Conservation (phyloP, 1,139 yeast genomes). For the Keqinozyma sinolaborantium region DNA sequence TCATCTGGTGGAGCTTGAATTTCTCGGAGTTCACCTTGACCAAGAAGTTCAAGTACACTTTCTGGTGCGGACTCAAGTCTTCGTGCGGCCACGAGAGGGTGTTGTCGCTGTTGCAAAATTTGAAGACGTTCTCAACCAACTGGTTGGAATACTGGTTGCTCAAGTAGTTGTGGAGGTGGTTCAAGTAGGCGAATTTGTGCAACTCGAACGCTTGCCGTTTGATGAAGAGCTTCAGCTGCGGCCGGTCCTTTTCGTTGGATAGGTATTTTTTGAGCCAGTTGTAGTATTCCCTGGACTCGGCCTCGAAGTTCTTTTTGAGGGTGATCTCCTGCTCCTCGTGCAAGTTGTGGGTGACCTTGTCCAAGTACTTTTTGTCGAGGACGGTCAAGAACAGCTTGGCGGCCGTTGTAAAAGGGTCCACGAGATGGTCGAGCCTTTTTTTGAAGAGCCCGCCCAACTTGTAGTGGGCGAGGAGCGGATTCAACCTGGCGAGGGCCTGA, state of each 20-base stretch:
- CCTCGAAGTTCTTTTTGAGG: constrained; percentile 59
- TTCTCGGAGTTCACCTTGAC: constrained; percentile 43
- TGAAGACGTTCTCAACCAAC: constrained; percentile 37
- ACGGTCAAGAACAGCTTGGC: constrained; percentile 28
- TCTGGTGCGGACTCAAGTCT: constrained; percentile 24
- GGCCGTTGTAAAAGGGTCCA: constrained; percentile 33
- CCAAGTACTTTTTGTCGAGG: constrained; percentile 24
- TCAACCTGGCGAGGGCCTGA: constrained; percentile 17
- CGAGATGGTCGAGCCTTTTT: constrained; percentile 15
- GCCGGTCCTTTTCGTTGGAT: constrained; percentile 60
- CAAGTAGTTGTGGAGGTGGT: constrained; percentile 56
- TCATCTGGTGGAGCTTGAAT: constrained; percentile 39
- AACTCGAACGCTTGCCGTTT: constrained; percentile 65
- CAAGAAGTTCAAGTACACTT: constrained; percentile 30
- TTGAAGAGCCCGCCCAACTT: constrained; percentile 21
- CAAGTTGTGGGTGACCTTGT: constrained; percentile 18
- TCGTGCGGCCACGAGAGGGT: constrained; percentile 17
- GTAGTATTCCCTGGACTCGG: constrained; percentile 69
- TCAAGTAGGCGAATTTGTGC: constrained; percentile 68
- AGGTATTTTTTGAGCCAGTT: constrained; percentile 69
- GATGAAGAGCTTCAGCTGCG: constrained; percentile 57
- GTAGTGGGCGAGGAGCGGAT: constrained; percentile 19
- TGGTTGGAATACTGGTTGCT: constrained; percentile 47
- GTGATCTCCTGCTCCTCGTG: constrained; percentile 13
- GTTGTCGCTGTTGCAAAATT: constrained; percentile 26